phyloP scores from a whole-genome alignment of 169 alveolate genomes.

The Plasmodium falciparum region DNA sequence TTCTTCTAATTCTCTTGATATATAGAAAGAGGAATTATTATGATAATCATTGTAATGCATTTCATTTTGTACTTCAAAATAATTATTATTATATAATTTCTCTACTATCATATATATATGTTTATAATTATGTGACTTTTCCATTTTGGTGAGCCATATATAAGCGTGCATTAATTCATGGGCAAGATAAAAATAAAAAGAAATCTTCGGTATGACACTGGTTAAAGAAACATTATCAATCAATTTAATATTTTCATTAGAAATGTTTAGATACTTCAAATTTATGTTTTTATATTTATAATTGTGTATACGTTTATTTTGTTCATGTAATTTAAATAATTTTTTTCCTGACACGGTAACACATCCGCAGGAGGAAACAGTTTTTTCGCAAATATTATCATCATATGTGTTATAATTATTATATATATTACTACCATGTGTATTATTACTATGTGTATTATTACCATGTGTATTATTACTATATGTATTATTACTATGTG shows the following conservation, averaged over 20 bases:
- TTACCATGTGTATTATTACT: background rate
- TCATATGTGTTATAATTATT: too few species aligned
- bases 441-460: background rate
- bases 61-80: background rate
- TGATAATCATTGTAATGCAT: background rate
- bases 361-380: slow-evolving; percentile 29
- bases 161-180: slow-evolving; percentile 62
- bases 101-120: slow-evolving; percentile 4
- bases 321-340: slow-evolving; percentile 30
- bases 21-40: slow-evolving; percentile 26
- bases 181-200: slow-evolving; percentile 30
- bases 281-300: slow-evolving; percentile 26
- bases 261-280: background rate
- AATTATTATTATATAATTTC: slow-evolving; percentile 1
- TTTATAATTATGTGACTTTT: slow-evolving; percentile 10
- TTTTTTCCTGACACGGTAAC: slow-evolving; percentile 30
- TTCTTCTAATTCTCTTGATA: slow-evolving; percentile 45
- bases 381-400: background rate
- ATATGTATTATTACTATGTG: too few species aligned
- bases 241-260: slow-evolving; percentile 24
- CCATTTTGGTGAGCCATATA: slow-evolving; percentile 12
- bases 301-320: slow-evolving; percentile 21
- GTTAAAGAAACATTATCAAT: slow-evolving; percentile 42
- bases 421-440: background rate
- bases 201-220: slow-evolving; percentile 21